These are phyloP conservation scores for Clavispora asparagi DNA, from an alignment of 805 yeast genomes.

Conservation along the genomic window DNA sequence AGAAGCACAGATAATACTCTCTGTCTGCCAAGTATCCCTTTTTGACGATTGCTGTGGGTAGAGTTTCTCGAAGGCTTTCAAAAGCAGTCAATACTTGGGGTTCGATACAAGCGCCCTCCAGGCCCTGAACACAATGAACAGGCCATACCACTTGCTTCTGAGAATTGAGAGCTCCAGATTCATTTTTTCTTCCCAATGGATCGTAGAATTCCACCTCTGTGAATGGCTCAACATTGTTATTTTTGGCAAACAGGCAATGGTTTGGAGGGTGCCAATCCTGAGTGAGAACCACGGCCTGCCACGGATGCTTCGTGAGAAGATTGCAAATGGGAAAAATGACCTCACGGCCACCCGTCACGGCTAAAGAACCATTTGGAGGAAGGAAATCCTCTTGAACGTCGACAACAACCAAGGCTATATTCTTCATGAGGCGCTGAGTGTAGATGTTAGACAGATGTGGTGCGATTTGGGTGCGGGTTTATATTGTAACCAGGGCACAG, in stretches of 20 bases:
- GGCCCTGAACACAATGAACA: conserved; percentile 76
- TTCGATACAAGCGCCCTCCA: conserved; percentile 64
- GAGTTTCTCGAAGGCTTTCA: conserved; percentile 24
- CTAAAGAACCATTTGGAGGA: conserved; percentile 72
- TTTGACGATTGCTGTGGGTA: conserved; percentile 42
- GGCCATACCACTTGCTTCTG: conserved; percentile 71
- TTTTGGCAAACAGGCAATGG: conserved; percentile 80
- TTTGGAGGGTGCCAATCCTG: conserved; percentile 84
- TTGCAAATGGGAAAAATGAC: conserved; percentile 49
- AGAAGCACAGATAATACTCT: conserved; percentile 85
- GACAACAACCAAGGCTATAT: conserved; percentile 63
- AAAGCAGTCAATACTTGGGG: conserved; percentile 38
- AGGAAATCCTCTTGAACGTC: conserved; percentile 87
- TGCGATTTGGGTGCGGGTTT: too few relatives aligned
- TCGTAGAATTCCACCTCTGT: conserved; percentile 43
- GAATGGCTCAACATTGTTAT: conserved; percentile 51
- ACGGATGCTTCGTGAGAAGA: conserved; percentile 38
- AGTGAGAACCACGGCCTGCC: conserved; percentile 67
- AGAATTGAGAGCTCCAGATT: conserved; percentile 19
- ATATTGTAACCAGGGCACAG: too few relatives aligned
- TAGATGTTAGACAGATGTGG: too few relatives aligned
- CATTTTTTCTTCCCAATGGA: conserved; percentile 37
- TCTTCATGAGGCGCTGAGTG: not conserved
- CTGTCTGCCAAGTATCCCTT: conserved; percentile 72
- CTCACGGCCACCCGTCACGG: conserved; percentile 59